Base-by-base conservation (phyloP, 805 yeast genomes). In the Saturnispora serradocipensis region DNA sequence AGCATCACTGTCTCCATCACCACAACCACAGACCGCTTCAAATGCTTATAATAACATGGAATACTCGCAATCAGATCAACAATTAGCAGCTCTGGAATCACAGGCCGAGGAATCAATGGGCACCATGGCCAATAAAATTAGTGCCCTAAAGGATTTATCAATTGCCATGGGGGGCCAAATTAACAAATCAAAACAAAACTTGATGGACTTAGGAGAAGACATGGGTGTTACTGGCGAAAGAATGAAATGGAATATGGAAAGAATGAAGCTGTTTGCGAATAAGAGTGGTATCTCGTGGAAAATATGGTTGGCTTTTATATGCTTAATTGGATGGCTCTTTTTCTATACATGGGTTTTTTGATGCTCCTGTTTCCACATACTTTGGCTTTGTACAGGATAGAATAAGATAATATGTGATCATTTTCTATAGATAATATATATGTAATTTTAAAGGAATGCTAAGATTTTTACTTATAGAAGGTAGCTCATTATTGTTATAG, bases 101-200 rank as follows among this genome's bases (percentile, higher is more conserved):
- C 90, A 84, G 61, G 76, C 76, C 54, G 86, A 80, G 35, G 84
- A 80, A 52, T 79, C 81, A 49, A 63, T 80, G 56, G 71, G 73
- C 22, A 67, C 73, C 2, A 76, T 84, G 75, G 70, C 76, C 34
- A 72, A 75, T 39, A 80, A 78, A 56, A 73, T 84, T 20, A 66
- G 71, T 46, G 70, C 78, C 28, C 66, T 84, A 50, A 84, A 82
- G 61, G 75, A 74, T 45, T 65, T 82, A 24, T 73, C 84, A 2
- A 46, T 74, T 45, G 74, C 68, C 56, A 83, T 83, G 76, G 87
- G 87, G 15, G 81, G 76, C 53, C 86, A 83, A 61, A 84, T 83
- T 40, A 72, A 62, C 45, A 63, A 64, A 49, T 65, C 68, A 1
- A 61, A 61, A 18, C 51, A 61, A 16, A 60, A 56, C 46, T 52